Evolutionary conservation across 495 filamentous ascomycete species (phyloP), one percentile per base, ranked within the genome.

Genomic region (Gamarada debralockiae): DNA sequence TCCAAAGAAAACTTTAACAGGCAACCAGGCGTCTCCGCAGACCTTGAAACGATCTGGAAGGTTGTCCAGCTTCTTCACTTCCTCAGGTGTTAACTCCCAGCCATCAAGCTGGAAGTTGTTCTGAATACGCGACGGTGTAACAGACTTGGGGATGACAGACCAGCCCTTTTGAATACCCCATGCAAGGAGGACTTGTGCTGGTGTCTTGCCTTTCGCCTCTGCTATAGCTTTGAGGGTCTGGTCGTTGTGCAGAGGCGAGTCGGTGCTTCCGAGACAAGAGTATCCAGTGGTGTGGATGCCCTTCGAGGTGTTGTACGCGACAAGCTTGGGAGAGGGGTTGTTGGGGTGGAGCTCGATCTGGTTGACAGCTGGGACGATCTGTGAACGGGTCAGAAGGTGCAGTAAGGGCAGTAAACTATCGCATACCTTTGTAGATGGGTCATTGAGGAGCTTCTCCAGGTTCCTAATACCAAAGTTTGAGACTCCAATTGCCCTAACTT

Each of bases 271-370:
- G 0, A 91, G 69, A 18, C 86, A 86, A 53, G 78, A 83, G 67
- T 89, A 91, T 5, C 85, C 87, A 34, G 86, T 86, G 59, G 87
- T 67, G 60, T 86, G 82, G 53, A 91, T 90, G 40, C 85, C 85
- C 70, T 86, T 86, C 43, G 74, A 71, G 29, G 72, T 79, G 73
- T 84, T 88, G 56, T 83, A 79, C 57, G 87, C 85, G 41, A 89
- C 81, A 57, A 91, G 84, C 62, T 92, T 62, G 14, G 59, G 59
- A n/a, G 59, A 62, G 10, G 59, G 59, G 43, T 62, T 62, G 42
- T 62, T 62, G 1, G 89, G 89, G 71, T 95, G 89, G n/a, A 92
- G 72, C 70, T 96, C 91, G 65, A 95, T 84, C 74, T 96, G 90
- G 78, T 95, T 95, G 57, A 92, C 89, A 9, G 87, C 85, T 13